phyloP scores from a whole-genome alignment of 2,329 filamentous ascomycete genomes.

The Beauveria pseudobassiana region DNA sequence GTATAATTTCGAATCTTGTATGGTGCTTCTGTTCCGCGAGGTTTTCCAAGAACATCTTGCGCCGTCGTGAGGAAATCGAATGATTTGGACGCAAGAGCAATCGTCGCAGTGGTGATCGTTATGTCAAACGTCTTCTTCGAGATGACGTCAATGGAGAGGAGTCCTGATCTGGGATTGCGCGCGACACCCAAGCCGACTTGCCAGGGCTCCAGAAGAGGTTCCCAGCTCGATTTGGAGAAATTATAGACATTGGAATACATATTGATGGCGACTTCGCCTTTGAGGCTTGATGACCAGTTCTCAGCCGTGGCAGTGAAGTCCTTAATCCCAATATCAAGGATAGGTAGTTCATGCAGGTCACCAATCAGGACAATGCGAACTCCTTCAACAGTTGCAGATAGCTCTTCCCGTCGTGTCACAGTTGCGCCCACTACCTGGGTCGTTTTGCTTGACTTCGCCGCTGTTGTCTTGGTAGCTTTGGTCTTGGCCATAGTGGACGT shows the following conservation, averaged over 20 bases:
- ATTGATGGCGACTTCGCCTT: conserved; percentile 82
- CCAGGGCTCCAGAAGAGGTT: conserved; percentile 94
- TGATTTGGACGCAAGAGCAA: conserved; percentile 87
- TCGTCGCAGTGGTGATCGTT: conserved; percentile 86
- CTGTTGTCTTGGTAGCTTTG: conserved; percentile 30
- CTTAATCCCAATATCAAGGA: conserved; percentile 90
- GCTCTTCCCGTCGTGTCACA: conserved; percentile 54
- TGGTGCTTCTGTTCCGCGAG: conserved; percentile 81
- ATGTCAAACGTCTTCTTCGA: conserved; percentile 89
- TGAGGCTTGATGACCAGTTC: conserved; percentile 86
- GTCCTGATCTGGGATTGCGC: conserved; percentile 65
- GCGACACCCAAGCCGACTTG: conserved; percentile 85
- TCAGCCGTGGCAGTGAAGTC: conserved; percentile 76
- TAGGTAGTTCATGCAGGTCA: conserved; percentile 88
- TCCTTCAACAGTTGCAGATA: conserved; percentile 80
- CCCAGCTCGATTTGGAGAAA: conserved; percentile 98
- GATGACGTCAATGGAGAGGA: conserved; percentile 74
- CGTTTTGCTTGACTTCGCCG: conserved; percentile 21
- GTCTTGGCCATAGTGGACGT: conserved; percentile 45
- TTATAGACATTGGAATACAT: conserved; percentile 97
- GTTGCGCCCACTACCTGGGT: neutral
- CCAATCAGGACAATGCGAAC: conserved; percentile 91
- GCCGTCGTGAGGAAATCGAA: conserved; percentile 86
- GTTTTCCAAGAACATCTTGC: conserved; percentile 80
- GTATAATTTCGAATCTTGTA: conserved; percentile 95